Percentiles rank a stretch among this genome's conserved stretches.
phyloP scores from a whole-genome alignment of 148 eudicot species.

The Cornus florida region DNA sequence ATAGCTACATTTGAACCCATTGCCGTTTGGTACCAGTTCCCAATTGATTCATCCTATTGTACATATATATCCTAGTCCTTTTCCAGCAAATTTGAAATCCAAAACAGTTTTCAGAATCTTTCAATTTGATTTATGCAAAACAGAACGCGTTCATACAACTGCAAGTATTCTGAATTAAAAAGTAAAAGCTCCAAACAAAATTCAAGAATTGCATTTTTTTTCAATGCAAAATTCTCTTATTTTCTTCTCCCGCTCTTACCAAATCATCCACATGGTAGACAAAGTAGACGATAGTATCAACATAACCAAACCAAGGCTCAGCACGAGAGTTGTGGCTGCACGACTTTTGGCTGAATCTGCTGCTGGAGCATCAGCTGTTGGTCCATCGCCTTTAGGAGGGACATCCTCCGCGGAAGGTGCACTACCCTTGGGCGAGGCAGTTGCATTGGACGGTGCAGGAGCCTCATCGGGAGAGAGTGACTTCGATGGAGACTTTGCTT shows the following conservation, averaged over 20 bases:
- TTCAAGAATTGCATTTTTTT: background rate
- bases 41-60: no score
- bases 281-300: background rate
- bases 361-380: constrained; percentile 10
- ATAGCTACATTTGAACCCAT: no score
- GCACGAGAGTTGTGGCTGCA: background rate
- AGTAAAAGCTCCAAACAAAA: background rate
- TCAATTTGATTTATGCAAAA: background rate
- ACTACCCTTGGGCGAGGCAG: no score
- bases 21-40: no score
- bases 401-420: no score
- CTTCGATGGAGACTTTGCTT: background rate
- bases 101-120: background rate
- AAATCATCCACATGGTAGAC: background rate
- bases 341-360: background rate
- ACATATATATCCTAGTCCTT: no score
- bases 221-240: background rate
- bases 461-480: background rate
- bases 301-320: background rate
- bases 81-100: background rate
- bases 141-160: background rate
- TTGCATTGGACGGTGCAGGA: background rate
- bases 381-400: no score
- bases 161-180: background rate
- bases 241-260: background rate